A percentile compares a stretch with the other conserved stretches of the same genome.
Evolutionary conservation across 176 grass and related monocot genomes (phyloP).

Genomic region (Secale cereale): DNA sequence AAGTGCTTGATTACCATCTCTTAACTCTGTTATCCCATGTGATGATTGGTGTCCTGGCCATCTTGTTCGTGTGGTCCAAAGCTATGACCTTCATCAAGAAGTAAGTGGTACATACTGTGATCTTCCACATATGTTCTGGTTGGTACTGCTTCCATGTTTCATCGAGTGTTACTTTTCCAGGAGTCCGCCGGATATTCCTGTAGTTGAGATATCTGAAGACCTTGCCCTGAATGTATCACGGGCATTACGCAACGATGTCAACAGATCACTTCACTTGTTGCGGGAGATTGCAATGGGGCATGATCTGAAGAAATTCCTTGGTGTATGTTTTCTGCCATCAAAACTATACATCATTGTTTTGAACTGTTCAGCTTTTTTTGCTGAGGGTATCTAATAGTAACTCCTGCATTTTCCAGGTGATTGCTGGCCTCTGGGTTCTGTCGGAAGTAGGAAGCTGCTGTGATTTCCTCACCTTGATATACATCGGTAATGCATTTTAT

Average conservation of each 20-base stretch:
- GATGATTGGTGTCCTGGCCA: slow-evolving; percentile 55
- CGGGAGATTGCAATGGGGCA: slow-evolving; percentile 58
- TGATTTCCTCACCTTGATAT: slow-evolving; percentile 85
- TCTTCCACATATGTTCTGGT: not conserved
- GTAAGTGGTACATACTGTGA: slow-evolving; percentile 16
- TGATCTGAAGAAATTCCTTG: slow-evolving; percentile 74
- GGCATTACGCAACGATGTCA: slow-evolving; percentile 56
- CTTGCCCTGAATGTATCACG: slow-evolving; percentile 39
- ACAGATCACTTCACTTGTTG: slow-evolving; percentile 50
- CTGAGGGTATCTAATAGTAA: not conserved
- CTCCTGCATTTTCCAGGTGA: slow-evolving; percentile 40
- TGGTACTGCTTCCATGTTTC: not conserved
- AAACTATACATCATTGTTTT: not conserved
- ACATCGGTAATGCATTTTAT: slow-evolving; percentile 57
- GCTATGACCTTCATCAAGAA: slow-evolving; percentile 69
- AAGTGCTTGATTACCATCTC: slow-evolving; percentile 83
- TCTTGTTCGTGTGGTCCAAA: slow-evolving; percentile 82
- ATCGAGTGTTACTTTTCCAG: slow-evolving; percentile 28
- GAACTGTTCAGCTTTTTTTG: not conserved
- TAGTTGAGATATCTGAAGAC: slow-evolving; percentile 70
- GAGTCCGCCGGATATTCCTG: slow-evolving; percentile 57
- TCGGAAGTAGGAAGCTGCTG: slow-evolving; percentile 65
- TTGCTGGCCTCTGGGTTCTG: slow-evolving; percentile 72
- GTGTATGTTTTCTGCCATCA: slow-evolving; percentile 30
- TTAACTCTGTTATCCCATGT: slow-evolving; percentile 66